These are phyloP conservation scores for Candida endomychidarum DNA, from an alignment of 805 yeast genomes.

Conservation along the genomic window DNA sequence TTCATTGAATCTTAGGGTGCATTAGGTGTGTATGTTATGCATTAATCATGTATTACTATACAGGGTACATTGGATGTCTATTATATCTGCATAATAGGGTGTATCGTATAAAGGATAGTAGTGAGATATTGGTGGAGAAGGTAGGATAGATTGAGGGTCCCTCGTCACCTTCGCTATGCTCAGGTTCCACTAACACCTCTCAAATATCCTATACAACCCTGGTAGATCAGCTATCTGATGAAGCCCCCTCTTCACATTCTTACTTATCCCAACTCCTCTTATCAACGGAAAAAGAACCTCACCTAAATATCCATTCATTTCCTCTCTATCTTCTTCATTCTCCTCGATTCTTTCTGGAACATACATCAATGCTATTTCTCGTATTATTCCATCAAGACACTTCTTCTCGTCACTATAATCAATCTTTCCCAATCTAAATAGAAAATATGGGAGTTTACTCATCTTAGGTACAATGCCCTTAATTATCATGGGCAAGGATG, in stretches of 20 bases:
- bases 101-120: no score
- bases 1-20: no score
- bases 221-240: slow-evolving; percentile 90
- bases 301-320: slow-evolving; percentile 41
- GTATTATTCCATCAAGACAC: slow-evolving; percentile 66
- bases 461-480: slow-evolving; percentile 63
- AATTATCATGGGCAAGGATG: slow-evolving; percentile 65
- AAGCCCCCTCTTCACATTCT: slow-evolving; percentile 49
- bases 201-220: slow-evolving; percentile 87
- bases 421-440: slow-evolving; percentile 61
- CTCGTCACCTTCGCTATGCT: no score
- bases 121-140: no score
- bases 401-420: slow-evolving; percentile 66
- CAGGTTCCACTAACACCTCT: slow-evolving; percentile 59
- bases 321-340: slow-evolving; percentile 16
- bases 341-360: slow-evolving; percentile 55
- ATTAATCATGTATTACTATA: no score
- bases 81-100: no score
- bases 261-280: slow-evolving; percentile 65
- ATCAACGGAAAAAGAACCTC: slow-evolving; percentile 63
- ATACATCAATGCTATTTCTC: slow-evolving; percentile 71
- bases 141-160: no score
- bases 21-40: no score
- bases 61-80: no score
- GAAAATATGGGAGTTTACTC: slow-evolving; percentile 63